These are phyloP conservation scores for Cucurbita maxima DNA, from an alignment of 306 rosid species.

Conservation along the genomic window DNA sequence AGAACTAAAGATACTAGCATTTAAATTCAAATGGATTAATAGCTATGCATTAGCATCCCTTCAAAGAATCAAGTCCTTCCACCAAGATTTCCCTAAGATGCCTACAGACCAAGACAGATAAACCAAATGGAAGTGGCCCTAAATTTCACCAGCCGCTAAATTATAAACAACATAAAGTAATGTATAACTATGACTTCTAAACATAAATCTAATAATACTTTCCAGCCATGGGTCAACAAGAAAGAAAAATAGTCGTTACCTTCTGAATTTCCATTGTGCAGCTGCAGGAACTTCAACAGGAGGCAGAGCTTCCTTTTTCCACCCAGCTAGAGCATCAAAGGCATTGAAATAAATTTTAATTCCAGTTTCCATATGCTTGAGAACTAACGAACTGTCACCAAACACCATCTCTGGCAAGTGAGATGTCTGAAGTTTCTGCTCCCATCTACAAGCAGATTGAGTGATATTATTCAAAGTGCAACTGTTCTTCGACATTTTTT, in stretches of 20 bases:
- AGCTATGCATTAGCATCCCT: neutral
- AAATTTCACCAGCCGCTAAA: neutral
- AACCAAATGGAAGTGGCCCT: neutral
- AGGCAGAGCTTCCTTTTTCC: conserved; percentile 93
- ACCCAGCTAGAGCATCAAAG: conserved; percentile 76
- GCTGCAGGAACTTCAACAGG: conserved; percentile 99
- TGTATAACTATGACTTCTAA: neutral
- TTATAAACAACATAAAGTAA: neutral
- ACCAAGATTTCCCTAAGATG: neutral
- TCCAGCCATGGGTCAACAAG: neutral
- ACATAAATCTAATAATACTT: neutral
- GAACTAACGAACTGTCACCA: conserved; percentile 59
- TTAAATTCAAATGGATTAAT: neutral
- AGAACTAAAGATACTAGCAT: neutral
- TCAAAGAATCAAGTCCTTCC: neutral
- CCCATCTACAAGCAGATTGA: conserved; percentile 54
- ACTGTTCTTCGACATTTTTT: neutral
- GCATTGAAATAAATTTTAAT: conserved; percentile 66
- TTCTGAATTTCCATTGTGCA: conserved; percentile 86
- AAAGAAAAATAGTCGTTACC: conserved; percentile 18
- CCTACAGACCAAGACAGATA: neutral
- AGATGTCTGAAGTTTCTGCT: conserved; percentile 58
- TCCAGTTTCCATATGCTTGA: conserved; percentile 61
- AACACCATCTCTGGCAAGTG: conserved; percentile 97
- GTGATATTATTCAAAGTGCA: neutral